Conservation (phyloP, 1,139 yeast genomes). For the Fermentozyma sake region DNA sequence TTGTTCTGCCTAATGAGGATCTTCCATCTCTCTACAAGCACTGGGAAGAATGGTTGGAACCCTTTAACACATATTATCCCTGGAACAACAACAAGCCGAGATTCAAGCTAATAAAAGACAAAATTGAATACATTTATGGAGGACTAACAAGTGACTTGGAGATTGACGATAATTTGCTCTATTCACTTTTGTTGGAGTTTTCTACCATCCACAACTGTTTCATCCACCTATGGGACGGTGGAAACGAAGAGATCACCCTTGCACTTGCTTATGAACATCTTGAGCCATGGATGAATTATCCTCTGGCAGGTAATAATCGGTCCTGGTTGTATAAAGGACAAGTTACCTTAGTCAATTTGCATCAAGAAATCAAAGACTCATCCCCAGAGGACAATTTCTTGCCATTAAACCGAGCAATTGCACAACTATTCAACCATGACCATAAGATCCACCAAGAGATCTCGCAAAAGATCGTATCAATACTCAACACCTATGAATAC, state of each 20-base stretch:
- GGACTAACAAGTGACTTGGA: slow-evolving; percentile 37
- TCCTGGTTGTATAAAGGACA: background rate
- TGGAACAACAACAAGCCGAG: slow-evolving; percentile 15
- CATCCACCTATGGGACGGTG: slow-evolving; percentile 42
- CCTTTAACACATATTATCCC: slow-evolving; percentile 39
- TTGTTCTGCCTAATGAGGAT: too few species aligned
- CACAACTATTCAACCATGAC: background rate
- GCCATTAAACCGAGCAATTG: background rate
- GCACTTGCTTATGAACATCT: background rate
- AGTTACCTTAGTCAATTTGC: slow-evolving; percentile 1
- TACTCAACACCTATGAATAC: too few species aligned
- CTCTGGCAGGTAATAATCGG: too few species aligned
- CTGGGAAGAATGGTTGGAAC: slow-evolving; percentile 23
- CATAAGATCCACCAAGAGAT: too few species aligned
- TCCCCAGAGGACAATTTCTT: background rate
- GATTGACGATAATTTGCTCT: slow-evolving; percentile 45
- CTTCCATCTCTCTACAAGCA: too few species aligned
- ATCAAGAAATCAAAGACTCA: too few species aligned
- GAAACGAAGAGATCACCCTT: slow-evolving; percentile 4
- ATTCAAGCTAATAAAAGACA: slow-evolving; percentile 2
- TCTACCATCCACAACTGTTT: slow-evolving; percentile 28
- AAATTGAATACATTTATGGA: slow-evolving; percentile 35
- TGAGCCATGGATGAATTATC: too few species aligned
- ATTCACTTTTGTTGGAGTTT: slow-evolving; percentile 35
- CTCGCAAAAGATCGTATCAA: too few species aligned